A percentile compares a stretch with the other conserved stretches of the same genome.
phyloP scores from a whole-genome alignment of 176 grass and related monocot genomes.

The Thalia dealbata region DNA sequence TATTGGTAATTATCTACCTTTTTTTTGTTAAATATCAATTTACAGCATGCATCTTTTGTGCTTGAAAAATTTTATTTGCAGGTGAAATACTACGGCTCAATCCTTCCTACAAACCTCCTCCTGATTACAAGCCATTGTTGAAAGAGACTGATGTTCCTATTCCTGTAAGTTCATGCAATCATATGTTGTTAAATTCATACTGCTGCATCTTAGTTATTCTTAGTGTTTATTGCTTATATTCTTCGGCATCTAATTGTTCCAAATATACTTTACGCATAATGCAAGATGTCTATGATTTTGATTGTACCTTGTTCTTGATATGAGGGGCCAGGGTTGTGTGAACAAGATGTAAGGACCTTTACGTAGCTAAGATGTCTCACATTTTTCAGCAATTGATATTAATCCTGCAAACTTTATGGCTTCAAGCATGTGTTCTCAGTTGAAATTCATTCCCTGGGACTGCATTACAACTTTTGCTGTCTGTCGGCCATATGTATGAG shows the following conservation, averaged over 20 bases:
- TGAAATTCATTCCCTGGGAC: no score
- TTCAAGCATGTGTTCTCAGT: no score
- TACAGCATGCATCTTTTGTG: conserved; percentile 8
- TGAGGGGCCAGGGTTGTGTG: no score
- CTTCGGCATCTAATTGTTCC: background rate
- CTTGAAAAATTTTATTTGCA: conserved; percentile 19
- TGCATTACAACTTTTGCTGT: no score
- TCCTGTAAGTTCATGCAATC: conserved; percentile 36
- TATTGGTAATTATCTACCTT: conserved; percentile 53
- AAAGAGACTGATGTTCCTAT: conserved; percentile 80
- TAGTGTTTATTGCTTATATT: background rate
- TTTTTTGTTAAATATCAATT: conserved; percentile 17
- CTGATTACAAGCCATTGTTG: conserved; percentile 73
- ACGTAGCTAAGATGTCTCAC: no score
- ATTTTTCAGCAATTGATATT: no score
- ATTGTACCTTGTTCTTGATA: no score
- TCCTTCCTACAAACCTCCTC: conserved; percentile 69
- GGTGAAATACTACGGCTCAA: conserved; percentile 71
- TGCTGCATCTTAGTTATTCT: background rate
- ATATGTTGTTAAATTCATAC: background rate
- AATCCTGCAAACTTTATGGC: no score
- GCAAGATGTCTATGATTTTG: background rate
- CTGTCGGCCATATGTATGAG: no score
- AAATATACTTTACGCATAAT: background rate
- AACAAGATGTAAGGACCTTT: no score